Evolutionary conservation across 768 basidiomycete species (phyloP), one percentile per base, ranked within the genome.

Genomic region (Pholiota conissans): DNA sequence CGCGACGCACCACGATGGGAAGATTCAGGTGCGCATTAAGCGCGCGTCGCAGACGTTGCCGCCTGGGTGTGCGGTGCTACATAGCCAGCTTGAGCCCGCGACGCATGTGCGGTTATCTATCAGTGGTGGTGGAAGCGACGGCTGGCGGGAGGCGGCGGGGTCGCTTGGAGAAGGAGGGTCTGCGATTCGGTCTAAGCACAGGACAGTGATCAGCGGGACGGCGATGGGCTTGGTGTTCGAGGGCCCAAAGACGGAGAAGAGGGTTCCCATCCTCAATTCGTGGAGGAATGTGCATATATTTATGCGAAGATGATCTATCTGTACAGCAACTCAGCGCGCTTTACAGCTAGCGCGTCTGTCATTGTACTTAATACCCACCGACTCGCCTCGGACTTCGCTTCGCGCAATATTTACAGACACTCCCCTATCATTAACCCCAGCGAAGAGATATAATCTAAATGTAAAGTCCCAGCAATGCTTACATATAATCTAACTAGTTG

Each of bases 221-320:
- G 59, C 57, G 32, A 16, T 62, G 24, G 61, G 56, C 2, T 46
- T 65, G 20, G 27, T 61, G 8, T 45, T 64, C 11, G 57, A 56
- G 8, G 29, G n/a, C 8, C 34, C 11, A 2, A 11, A 28, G 2
- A 29, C 32, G 13, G 28, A 3, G 20, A 42, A 11, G 18, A 24
- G 1, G 32, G 26, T 39, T 5, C n/a, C 16, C 22, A 30, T n/a
- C 8, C 16, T 34, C 28, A 57, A 49, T 39, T 26, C 46, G 10
- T 49, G 45, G 45, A 39, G 55, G 14, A 30, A 20, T 5, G 56
- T 42, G 11, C 56, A 52, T 26, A 30, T 57, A 8, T 52, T 57
- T 10, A 24, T 45, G 42, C 42, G 20, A 24, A 20, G 13, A 22
- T 20, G 10, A 18, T 39, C n/a, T n/a, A n/a, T n/a, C n/a, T n/a